Evolutionary conservation across 176 grass and related monocot species (phyloP).

Genomic region (Musa itinerans): DNA sequence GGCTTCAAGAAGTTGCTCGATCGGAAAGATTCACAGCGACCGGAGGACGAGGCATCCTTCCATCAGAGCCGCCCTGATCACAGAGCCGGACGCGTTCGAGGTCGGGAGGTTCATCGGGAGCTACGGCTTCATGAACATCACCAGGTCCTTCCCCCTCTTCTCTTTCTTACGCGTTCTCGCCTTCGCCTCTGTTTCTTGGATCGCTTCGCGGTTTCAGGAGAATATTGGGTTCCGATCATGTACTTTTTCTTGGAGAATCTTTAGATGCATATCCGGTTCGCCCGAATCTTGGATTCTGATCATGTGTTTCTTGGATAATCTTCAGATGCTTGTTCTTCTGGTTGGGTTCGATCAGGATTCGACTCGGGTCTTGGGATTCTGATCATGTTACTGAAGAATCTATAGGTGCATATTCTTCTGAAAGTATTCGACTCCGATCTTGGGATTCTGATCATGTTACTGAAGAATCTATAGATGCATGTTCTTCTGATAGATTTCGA

Average conservation of each 20-base stretch:
- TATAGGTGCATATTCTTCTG: too few species aligned
- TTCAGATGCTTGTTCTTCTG: too few species aligned
- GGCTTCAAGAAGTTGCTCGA: not conserved
- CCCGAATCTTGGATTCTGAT: not conserved
- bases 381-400: too few species aligned
- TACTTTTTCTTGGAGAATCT: not conserved
- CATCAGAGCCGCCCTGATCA: conserved; percentile 42
- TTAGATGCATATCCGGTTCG: not conserved
- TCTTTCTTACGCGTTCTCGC: not conserved
- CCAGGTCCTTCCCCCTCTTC: conserved; percentile 35
- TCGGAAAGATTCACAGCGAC: not conserved
- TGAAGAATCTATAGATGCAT: too few species aligned
- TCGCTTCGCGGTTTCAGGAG: not conserved
- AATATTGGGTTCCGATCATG: too few species aligned
- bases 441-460: too few species aligned
- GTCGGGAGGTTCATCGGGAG: conserved; percentile 65
- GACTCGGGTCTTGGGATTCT: too few species aligned
- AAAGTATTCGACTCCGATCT: too few species aligned
- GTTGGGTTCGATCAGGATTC: too few species aligned
- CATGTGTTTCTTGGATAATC: too few species aligned
- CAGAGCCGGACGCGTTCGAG: conserved; percentile 72
- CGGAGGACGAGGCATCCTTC: conserved; percentile 5
- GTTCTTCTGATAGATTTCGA: too few species aligned
- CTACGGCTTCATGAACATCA: conserved; percentile 94
- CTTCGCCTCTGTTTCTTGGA: not conserved